phyloP scores from a whole-genome alignment of 2,329 filamentous ascomycete species.

The Hypocrella siamensis region DNA sequence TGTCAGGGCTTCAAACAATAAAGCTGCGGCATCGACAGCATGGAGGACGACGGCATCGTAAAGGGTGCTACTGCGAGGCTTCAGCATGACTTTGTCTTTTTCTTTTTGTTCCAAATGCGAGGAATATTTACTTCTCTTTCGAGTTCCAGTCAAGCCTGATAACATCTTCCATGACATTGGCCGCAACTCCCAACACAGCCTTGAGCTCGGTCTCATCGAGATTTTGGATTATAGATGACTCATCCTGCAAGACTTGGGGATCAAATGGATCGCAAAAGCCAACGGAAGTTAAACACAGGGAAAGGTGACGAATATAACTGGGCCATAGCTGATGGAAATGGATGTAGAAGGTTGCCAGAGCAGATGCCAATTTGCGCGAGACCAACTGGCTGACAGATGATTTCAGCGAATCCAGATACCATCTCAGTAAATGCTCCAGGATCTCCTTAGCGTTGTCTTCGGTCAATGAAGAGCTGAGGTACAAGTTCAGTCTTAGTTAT shows the following conservation, averaged over 20 bases:
- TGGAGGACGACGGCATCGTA: constrained; percentile 25
- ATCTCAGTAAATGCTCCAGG: constrained; percentile 43
- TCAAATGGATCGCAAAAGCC: constrained; percentile 9
- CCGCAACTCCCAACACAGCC: constrained; percentile 47
- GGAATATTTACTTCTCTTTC: constrained; percentile 32
- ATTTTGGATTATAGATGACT: constrained; percentile 28
- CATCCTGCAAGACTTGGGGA: constrained; percentile 19
- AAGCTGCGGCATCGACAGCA: constrained; percentile 20
- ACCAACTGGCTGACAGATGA: constrained; percentile 43
- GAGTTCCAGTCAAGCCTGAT: constrained; percentile 47
- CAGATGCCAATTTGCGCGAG: constrained; percentile 60
- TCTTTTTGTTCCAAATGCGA: not conserved
- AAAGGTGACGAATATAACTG: constrained; percentile 46
- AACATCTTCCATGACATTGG: constrained; percentile 19
- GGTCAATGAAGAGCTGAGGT: constrained; percentile 30
- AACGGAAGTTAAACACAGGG: constrained; percentile 31
- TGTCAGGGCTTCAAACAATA: constrained; percentile 21
- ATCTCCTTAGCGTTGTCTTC: constrained; percentile 43
- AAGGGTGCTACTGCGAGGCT: constrained; percentile 17
- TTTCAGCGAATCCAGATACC: constrained; percentile 40
- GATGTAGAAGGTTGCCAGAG: constrained; percentile 59
- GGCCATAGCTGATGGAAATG: constrained; percentile 54
- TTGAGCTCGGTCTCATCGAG: constrained; percentile 32
- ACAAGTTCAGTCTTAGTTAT: constrained; percentile 1
- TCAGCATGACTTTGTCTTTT: not conserved